Evolutionary conservation across 2,329 filamentous ascomycete genomes (phyloP), one percentile per base, ranked within the genome.

Genomic region (Hypoxylon sp.): DNA sequence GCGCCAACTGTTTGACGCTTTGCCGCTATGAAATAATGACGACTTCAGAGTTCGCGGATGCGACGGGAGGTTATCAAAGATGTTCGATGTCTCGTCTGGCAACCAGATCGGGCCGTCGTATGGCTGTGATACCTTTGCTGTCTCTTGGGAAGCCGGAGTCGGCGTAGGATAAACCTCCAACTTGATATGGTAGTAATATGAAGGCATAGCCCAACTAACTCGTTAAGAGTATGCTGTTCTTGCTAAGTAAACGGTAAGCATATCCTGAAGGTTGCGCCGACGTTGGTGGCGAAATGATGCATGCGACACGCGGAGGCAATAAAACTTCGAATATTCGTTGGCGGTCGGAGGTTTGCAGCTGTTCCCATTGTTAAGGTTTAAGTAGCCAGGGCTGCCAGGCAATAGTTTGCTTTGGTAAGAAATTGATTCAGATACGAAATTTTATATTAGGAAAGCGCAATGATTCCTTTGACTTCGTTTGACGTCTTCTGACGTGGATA

Each of bases 151-250:
- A 22, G 73, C 75, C 3, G 83, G 82, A 55, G 81, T 78, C 51
- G 83, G 78, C 67, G 80, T 84, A 47, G 83, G 79, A 77, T 91
- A 91, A 46, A 91, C 83, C 80, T 91, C 89, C 74, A 91, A 85
- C 73, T 87, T 90, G n/a, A 91, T 76, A 73, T 91, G 88, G 74
- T 91, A 91, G 71, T 87, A 88, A 77, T 89, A 90, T 31, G 85
- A 84, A 81, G 86, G 85, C 87, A 89, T 89, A 81, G 76, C 82
- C 77, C 76, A 66, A 33, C 31, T 47, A 66, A 33, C 31, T 47
- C 46, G 63, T 64, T 10, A 54, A 47, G 26, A 60, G 63, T 64
- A 26, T 10, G 48, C 19, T 31, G 37, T 33, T 54, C n/a, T 35
- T 63, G 14, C 5, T 24, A 31, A 57, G 29, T 54, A 69, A 53